These are phyloP conservation scores for Lentinula sp. DNA, from an alignment of 768 basidiomycete species.

Conservation along the genomic window DNA sequence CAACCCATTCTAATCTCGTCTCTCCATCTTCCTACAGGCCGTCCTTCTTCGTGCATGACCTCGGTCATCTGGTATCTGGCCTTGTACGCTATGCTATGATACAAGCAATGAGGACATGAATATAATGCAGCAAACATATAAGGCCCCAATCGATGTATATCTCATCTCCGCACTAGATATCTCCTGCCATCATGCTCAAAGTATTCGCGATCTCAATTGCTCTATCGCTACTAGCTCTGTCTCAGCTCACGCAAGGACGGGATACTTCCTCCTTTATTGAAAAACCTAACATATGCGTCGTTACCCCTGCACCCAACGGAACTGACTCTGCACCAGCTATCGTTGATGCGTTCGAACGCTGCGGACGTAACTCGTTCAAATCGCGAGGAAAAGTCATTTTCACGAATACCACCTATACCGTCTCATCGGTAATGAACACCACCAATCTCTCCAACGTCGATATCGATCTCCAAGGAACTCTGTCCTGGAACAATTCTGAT, in stretches of 20 bases:
- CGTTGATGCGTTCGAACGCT: slow-evolving; percentile 14
- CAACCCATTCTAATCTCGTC: not conserved
- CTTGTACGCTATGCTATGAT: not conserved
- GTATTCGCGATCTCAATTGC: not conserved
- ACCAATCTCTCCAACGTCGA: slow-evolving; percentile 24
- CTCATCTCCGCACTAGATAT: not conserved
- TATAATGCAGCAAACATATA: not conserved
- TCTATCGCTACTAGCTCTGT: not conserved
- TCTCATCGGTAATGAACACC: slow-evolving; percentile 24
- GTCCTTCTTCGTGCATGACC: not conserved
- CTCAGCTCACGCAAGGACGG: not conserved
- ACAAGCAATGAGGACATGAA: not conserved
- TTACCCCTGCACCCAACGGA: slow-evolving; percentile 14
- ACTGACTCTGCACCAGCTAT: slow-evolving; percentile 21
- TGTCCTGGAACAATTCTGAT: slow-evolving; percentile 26
- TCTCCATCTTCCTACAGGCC: not conserved
- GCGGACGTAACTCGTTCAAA: slow-evolving; percentile 6
- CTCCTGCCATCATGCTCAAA: not conserved
- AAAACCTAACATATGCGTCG: slow-evolving; percentile 8
- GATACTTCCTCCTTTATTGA: not conserved
- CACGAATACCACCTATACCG: slow-evolving; percentile 24
- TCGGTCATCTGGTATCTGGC: not conserved
- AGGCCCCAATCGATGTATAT: not conserved
- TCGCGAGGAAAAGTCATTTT: slow-evolving; percentile 19
- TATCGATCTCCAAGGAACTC: slow-evolving; percentile 26